phyloP scores from a whole-genome alignment of 1,284 basidiomycete species.

The Athelia psychrophila region DNA sequence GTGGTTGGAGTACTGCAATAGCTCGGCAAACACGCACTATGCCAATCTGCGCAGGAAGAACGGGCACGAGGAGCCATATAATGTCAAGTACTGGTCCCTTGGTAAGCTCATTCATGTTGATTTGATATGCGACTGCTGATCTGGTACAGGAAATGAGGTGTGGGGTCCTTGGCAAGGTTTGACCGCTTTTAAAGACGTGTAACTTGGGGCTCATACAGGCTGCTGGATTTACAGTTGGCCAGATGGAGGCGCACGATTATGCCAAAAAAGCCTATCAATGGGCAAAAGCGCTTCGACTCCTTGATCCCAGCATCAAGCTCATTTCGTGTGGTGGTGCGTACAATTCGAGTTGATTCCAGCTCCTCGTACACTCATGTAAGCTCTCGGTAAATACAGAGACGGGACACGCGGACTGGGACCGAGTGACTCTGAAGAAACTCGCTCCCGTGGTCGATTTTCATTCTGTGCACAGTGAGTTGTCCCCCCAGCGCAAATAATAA shows the following conservation, averaged over 20 bases:
- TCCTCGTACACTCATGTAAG: background rate
- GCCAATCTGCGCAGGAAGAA: slow-evolving; percentile 61
- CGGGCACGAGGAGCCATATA: slow-evolving; percentile 56
- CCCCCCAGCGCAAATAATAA: background rate
- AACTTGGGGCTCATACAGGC: background rate
- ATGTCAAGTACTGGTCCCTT: slow-evolving; percentile 43
- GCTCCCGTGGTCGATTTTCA: slow-evolving; percentile 39
- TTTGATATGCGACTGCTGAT: background rate
- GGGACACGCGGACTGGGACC: slow-evolving; percentile 41
- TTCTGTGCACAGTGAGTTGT: slow-evolving; percentile 32
- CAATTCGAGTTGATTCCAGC: slow-evolving; percentile 1
- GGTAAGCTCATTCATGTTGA: slow-evolving; percentile 10
- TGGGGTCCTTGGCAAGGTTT: slow-evolving; percentile 62
- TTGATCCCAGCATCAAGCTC: slow-evolving; percentile 57
- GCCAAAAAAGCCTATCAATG: slow-evolving; percentile 57
- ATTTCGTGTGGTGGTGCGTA: slow-evolving; percentile 56
- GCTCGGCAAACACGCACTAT: slow-evolving; percentile 45
- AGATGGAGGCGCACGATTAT: slow-evolving; percentile 57
- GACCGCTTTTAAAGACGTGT: background rate
- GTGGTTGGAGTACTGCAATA: slow-evolving; percentile 68
- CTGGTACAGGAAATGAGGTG: slow-evolving; percentile 41
- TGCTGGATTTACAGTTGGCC: slow-evolving; percentile 41
- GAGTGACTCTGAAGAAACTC: slow-evolving; percentile 33
- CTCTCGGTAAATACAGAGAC: slow-evolving; percentile 36
- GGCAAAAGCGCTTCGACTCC: slow-evolving; percentile 60